Percentiles rank a stretch among this genome's conserved stretches.
phyloP scores from a whole-genome alignment of 352 stramenopile species.

The Phytopythium cucurbitacearum region DNA sequence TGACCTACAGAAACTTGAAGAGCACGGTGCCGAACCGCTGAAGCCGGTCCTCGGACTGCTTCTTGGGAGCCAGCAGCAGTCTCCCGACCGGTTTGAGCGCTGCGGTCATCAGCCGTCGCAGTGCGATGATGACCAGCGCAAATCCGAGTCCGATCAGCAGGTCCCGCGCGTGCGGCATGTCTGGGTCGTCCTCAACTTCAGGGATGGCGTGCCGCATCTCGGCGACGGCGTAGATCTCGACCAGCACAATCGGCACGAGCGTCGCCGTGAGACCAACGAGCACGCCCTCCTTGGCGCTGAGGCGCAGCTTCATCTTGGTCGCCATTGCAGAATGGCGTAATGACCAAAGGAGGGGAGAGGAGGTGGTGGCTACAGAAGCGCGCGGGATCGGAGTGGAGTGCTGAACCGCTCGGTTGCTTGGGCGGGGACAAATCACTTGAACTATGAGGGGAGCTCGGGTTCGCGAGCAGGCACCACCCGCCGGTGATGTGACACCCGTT shows the following conservation, averaged over 20 bases:
- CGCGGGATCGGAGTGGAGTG: no score
- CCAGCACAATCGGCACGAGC: conserved; percentile 22
- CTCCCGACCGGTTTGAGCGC: conserved; percentile 17
- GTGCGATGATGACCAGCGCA: conserved; percentile 20
- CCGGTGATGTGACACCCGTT: no score
- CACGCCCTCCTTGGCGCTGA: conserved; percentile 30
- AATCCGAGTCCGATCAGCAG: conserved; percentile 23
- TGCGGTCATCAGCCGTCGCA: conserved; percentile 18
- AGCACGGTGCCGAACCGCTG: conserved; percentile 30
- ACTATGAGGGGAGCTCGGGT: no score
- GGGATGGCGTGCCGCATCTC: conserved; percentile 21
- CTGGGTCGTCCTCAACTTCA: conserved; percentile 19
- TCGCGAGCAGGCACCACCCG: no score
- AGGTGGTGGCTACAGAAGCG: not conserved
- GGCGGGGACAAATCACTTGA: no score
- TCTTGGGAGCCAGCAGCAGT: conserved; percentile 17
- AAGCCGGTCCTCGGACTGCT: conserved; percentile 21
- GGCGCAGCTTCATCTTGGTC: conserved; percentile 27
- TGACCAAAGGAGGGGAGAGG: no score
- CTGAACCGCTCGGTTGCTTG: no score
- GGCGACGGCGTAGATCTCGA: conserved; percentile 23
- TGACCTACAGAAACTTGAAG: conserved; percentile 30
- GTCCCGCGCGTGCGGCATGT: conserved; percentile 29
- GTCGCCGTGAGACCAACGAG: conserved; percentile 23
- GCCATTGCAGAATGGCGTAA: conserved; percentile 16